A percentile compares a stretch with the other conserved stretches of the same genome.
Conservation (phyloP, 73 alveolate genomes). For the Uronychia setigera region DNA sequence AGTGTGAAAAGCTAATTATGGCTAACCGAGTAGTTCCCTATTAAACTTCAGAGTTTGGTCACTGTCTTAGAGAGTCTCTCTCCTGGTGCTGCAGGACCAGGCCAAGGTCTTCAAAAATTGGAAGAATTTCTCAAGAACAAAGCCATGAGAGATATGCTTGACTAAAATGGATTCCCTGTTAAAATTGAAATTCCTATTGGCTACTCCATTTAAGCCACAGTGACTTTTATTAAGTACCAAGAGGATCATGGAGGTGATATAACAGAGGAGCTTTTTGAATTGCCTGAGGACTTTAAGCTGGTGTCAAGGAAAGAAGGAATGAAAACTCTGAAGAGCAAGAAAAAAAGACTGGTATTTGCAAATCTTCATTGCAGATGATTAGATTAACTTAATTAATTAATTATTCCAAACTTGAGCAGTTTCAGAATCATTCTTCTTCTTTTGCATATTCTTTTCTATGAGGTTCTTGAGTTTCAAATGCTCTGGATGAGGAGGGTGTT, state of each 20-base stretch:
- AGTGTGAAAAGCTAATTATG: constrained; percentile 55
- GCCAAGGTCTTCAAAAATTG: constrained; percentile 58
- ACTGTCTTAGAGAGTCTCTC: constrained; percentile 79
- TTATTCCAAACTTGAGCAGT: too few species aligned
- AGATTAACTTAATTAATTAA: constrained; percentile 8
- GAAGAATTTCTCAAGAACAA: constrained; percentile 64
- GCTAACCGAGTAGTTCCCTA: constrained; percentile 79
- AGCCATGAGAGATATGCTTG: constrained; percentile 55
- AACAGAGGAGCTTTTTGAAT: constrained; percentile 35
- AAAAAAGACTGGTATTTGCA: constrained; percentile 66
- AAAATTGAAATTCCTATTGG: constrained; percentile 83
- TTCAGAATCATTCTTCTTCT: too few species aligned
- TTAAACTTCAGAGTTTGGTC: constrained; percentile 64
- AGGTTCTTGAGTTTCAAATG: too few species aligned
- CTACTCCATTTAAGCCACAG: constrained; percentile 78
- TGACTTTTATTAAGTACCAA: constrained; percentile 68
- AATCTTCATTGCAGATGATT: constrained; percentile 20
- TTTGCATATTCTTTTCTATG: too few species aligned
- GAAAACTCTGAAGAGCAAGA: constrained; percentile 69
- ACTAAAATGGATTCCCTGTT: constrained; percentile 85
- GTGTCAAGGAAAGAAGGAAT: constrained; percentile 77
- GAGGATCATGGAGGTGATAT: constrained; percentile 1
- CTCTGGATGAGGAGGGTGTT: constrained; percentile 10
- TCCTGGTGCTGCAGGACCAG: constrained; percentile 57
- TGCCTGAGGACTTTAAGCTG: constrained; percentile 60